These are phyloP conservation scores for Reticulascus tulasneorum DNA, from an alignment of 2,329 filamentous ascomycete genomes.

Conservation along the genomic window DNA sequence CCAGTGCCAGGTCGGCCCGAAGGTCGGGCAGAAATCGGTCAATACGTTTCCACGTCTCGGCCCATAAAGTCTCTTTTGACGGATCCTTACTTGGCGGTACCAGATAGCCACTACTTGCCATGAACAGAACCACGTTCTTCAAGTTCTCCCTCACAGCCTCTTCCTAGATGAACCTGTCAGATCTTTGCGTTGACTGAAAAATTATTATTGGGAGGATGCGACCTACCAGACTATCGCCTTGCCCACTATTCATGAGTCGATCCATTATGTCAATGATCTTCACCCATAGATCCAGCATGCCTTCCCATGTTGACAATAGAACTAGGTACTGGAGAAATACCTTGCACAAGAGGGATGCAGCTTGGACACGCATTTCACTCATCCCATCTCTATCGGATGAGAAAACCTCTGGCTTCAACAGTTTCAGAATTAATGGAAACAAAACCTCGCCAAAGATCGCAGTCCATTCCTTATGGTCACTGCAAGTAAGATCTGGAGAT, in stretches of 20 bases:
- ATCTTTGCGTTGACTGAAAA: neutral
- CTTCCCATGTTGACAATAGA: constrained; percentile 77
- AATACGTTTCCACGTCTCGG: constrained; percentile 62
- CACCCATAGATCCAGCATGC: constrained; percentile 88
- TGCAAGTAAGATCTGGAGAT: constrained; percentile 77
- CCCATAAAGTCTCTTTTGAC: constrained; percentile 54
- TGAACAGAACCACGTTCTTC: constrained; percentile 94
- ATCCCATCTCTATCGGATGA: constrained; percentile 87
- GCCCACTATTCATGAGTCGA: constrained; percentile 90
- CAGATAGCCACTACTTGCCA: constrained; percentile 84
- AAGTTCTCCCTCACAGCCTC: constrained; percentile 93
- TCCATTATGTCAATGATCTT: constrained; percentile 94
- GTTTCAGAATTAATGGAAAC: constrained; percentile 81
- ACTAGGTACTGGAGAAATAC: constrained; percentile 94
- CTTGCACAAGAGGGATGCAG: constrained; percentile 86
- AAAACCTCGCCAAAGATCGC: constrained; percentile 92
- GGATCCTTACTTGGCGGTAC: constrained; percentile 61
- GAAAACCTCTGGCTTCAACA: constrained; percentile 93
- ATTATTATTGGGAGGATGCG: constrained; percentile 12
- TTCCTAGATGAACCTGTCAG: constrained; percentile 50
- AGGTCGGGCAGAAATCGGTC: constrained; percentile 62
- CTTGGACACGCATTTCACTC: constrained; percentile 91
- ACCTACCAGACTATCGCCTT: constrained; percentile 81
- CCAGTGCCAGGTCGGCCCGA: constrained; percentile 51
- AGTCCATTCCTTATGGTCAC: constrained; percentile 85